phyloP scores from a whole-genome alignment of 2,329 filamentous ascomycete species.

The Aureobasidium sp. region DNA sequence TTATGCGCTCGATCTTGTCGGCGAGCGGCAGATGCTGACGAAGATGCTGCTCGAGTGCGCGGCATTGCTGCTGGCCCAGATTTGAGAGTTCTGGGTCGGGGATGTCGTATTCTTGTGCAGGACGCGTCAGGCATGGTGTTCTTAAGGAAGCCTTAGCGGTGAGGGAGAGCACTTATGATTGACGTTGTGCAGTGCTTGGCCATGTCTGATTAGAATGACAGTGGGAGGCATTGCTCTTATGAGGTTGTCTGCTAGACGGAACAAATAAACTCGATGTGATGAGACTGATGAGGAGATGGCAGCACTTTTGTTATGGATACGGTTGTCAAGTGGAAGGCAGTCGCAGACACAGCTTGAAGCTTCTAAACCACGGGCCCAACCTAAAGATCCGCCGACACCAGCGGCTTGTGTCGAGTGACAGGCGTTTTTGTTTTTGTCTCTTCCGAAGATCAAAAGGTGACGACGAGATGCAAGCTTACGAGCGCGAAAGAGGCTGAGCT shows the following conservation, averaged over 20 bases:
- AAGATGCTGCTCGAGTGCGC: conserved; percentile 31
- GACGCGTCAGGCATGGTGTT: not conserved
- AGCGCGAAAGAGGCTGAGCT: not conserved
- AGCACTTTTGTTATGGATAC: not conserved
- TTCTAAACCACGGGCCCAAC: not conserved
- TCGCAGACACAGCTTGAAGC: not conserved
- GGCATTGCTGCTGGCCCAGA: conserved; percentile 34
- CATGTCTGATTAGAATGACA: conserved; percentile 37
- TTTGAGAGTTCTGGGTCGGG: conserved; percentile 35
- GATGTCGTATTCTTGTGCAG: conserved; percentile 29
- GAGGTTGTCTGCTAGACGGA: not conserved
- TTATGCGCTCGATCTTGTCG: conserved; percentile 43
- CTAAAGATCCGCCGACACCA: not conserved
- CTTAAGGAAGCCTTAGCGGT: not conserved
- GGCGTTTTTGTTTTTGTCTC: not conserved
- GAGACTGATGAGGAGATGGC: not conserved
- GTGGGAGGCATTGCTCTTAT: conserved; percentile 33
- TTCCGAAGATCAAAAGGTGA: not conserved
- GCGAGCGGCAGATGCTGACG: conserved; percentile 28
- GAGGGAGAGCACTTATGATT: conserved; percentile 20
- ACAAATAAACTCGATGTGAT: not conserved
- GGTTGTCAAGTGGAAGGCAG: not conserved
- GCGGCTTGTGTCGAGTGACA: not conserved
- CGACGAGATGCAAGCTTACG: not conserved
- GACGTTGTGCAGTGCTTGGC: conserved; percentile 37